These are phyloP conservation scores for Aegilops bicornis DNA, from an alignment of 176 grass and related monocot genomes.

Conservation along the genomic window DNA sequence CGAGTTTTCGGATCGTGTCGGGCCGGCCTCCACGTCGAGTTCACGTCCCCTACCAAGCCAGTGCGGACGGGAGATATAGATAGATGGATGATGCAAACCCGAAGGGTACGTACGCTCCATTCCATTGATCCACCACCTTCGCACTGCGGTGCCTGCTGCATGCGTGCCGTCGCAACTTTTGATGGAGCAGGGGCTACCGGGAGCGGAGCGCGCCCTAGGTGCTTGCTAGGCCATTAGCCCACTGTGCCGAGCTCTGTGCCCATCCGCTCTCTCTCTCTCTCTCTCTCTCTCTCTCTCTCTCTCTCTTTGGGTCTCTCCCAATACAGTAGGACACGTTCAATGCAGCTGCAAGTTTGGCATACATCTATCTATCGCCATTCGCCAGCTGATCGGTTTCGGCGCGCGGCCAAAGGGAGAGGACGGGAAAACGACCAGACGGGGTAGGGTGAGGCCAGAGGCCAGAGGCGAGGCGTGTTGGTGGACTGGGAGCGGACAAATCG, in stretches of 20 bases:
- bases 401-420: slow-evolving; percentile 18
- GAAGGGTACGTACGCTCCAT: too few relatives aligned
- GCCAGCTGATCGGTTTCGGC: not conserved
- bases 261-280: too few relatives aligned
- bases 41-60: too few relatives aligned
- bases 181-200: slow-evolving; percentile 15
- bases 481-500: slow-evolving; percentile 47
- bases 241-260: not conserved
- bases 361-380: not conserved
- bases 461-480: not conserved
- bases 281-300: too few relatives aligned
- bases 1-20: slow-evolving; percentile 19
- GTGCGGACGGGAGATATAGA: too few relatives aligned
- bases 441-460: too few relatives aligned
- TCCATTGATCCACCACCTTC: not conserved
- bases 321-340: not conserved
- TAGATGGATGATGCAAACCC: too few relatives aligned
- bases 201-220: not conserved
- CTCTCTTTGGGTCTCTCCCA: too few relatives aligned
- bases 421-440: slow-evolving; percentile 41
- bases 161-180: slow-evolving; percentile 47
- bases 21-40: not conserved
- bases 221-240: not conserved
- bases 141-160: slow-evolving; percentile 28
- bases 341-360: not conserved